These are phyloP conservation scores for Centaurea solstitialis DNA, from an alignment of 129 eudicot species.

Conservation along the genomic window DNA sequence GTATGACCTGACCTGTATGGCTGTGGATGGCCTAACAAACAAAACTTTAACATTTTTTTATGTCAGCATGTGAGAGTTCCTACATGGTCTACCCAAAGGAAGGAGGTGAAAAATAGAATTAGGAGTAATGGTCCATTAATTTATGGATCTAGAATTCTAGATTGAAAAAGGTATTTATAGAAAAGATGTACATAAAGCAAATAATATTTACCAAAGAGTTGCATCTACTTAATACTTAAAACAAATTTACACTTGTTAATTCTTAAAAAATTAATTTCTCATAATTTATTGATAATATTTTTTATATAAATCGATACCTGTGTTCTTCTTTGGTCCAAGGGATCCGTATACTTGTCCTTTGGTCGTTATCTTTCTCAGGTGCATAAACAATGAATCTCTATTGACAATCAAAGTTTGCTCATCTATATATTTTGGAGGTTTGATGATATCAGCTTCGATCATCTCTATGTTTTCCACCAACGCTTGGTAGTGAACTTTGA, in stretches of 20 bases:
- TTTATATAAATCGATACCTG: constrained; percentile 11
- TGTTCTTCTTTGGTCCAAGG: constrained; percentile 53
- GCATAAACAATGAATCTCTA: background rate
- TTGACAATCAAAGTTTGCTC: background rate
- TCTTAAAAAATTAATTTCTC: background rate
- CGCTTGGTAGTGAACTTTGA: constrained; percentile 27
- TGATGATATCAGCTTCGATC: constrained; percentile 13
- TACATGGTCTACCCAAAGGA: background rate
- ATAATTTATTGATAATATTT: background rate
- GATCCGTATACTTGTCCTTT: constrained; percentile 3
- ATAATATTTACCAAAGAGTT: too few relatives aligned
- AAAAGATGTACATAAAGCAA: too few relatives aligned
- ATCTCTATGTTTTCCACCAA: constrained; percentile 25
- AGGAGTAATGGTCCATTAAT: too few relatives aligned
- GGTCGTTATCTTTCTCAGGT: background rate
- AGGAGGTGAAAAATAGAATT: too few relatives aligned
- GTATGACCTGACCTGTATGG: too few relatives aligned
- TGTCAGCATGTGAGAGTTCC: background rate
- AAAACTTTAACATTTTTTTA: background rate
- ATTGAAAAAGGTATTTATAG: too few relatives aligned
- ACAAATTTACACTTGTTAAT: background rate
- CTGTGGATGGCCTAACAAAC: too few relatives aligned
- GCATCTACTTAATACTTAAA: background rate
- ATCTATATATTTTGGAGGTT: constrained; percentile 18
- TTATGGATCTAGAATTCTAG: too few relatives aligned